phyloP scores from a whole-genome alignment of 257 asterid genomes.

The Verbascum thapsus region DNA sequence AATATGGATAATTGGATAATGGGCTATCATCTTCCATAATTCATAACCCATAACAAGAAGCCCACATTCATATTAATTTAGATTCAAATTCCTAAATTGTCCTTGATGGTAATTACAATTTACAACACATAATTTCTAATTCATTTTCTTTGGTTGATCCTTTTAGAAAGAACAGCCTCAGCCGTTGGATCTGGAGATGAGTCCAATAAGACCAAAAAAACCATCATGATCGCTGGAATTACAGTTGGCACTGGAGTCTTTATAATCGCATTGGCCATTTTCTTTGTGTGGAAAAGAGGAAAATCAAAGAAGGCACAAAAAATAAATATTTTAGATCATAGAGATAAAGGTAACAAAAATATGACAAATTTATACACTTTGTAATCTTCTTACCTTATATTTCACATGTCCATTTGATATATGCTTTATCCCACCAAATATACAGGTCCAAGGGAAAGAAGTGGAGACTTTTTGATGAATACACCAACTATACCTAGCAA shows the following conservation, averaged over 20 bases:
- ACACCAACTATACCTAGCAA: conserved; percentile 48
- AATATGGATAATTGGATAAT: no score
- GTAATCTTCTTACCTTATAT: neutral
- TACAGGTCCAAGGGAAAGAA: conserved; percentile 67
- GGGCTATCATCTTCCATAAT: no score
- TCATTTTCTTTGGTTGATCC: no score
- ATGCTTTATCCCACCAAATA: neutral
- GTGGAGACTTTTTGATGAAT: conserved; percentile 56
- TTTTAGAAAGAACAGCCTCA: no score
- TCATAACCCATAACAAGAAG: no score
- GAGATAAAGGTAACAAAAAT: conserved; percentile 37
- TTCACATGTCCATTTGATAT: conserved; percentile 15
- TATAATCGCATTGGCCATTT: conserved; percentile 35
- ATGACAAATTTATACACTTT: neutral
- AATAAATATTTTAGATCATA: conserved; percentile 21
- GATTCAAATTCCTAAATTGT: no score
- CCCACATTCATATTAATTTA: no score
- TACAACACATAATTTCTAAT: no score
- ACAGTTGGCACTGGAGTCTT: conserved; percentile 42
- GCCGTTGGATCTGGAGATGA: conserved; percentile 32
- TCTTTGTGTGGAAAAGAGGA: conserved; percentile 47
- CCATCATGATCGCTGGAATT: conserved; percentile 41
- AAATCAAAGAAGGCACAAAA: conserved; percentile 26
- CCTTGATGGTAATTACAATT: no score
- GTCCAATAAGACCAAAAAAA: conserved; percentile 36